These are phyloP conservation scores for Trametes maxima DNA, from an alignment of 768 basidiomycete species.

Conservation along the genomic window DNA sequence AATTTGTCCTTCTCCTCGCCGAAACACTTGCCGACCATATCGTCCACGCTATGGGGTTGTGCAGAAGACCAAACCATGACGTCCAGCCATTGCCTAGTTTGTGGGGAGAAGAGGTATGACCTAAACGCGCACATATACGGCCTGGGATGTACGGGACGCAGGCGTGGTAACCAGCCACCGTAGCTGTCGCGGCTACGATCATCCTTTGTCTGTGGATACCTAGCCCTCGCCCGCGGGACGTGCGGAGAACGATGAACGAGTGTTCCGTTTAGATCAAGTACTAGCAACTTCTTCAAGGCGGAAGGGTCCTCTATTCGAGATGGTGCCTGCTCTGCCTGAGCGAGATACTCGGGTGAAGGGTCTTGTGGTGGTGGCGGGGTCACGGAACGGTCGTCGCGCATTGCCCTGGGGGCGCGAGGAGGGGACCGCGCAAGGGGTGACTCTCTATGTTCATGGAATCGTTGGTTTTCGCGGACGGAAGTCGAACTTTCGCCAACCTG, in stretches of 20 bases:
- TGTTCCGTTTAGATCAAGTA: slow-evolving; percentile 78
- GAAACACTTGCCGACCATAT: slow-evolving; percentile 73
- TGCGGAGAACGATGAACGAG: slow-evolving; percentile 62
- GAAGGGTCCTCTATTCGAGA: slow-evolving; percentile 29
- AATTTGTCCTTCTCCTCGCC: slow-evolving; percentile 44
- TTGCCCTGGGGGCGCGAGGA: not conserved
- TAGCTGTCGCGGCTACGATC: slow-evolving; percentile 14
- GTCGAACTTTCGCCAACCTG: not conserved
- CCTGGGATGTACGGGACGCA: slow-evolving; percentile 54
- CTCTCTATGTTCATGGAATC: not conserved
- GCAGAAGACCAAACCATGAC: slow-evolving; percentile 91
- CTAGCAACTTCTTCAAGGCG: slow-evolving; percentile 59
- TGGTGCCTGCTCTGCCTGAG: slow-evolving; percentile 36
- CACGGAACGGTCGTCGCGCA: slow-evolving; percentile 14
- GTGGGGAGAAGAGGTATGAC: slow-evolving; percentile 61
- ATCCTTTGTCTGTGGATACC: not conserved
- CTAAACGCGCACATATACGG: slow-evolving; percentile 68
- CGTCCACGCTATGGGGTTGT: slow-evolving; percentile 73
- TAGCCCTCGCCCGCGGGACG: not conserved
- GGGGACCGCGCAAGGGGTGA: not conserved
- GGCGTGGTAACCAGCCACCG: slow-evolving; percentile 23
- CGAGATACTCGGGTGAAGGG: slow-evolving; percentile 43
- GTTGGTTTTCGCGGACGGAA: not conserved
- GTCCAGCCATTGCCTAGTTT: slow-evolving; percentile 69
- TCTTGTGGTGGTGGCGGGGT: slow-evolving; percentile 25